Percentiles rank a stretch among this genome's conserved stretches.
These are phyloP conservation scores for Viola odorata DNA, from an alignment of 345 rosid genomes.

Conservation along the genomic window DNA sequence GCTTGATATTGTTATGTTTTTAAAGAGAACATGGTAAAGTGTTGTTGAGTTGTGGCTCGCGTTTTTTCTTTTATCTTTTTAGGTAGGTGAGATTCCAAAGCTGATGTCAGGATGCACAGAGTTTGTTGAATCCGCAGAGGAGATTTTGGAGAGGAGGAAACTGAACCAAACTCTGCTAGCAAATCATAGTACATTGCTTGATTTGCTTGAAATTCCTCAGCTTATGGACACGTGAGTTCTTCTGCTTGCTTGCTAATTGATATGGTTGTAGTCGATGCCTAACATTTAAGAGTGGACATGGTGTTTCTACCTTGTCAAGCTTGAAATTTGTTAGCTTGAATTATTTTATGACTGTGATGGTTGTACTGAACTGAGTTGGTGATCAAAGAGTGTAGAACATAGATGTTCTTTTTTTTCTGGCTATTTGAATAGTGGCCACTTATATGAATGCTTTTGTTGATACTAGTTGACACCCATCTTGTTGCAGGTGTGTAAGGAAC, in stretches of 20 bases:
- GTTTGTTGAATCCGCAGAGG: constrained; percentile 76
- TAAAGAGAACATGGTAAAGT: background rate
- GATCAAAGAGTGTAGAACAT: background rate
- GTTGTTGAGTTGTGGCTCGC: background rate
- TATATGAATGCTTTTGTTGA: background rate
- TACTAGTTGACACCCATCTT: constrained; percentile 14
- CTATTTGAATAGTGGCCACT: background rate
- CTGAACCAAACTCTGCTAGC: constrained; percentile 83
- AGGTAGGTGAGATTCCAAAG: constrained; percentile 71
- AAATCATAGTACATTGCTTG: constrained; percentile 88
- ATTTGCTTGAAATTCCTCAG: constrained; percentile 99
- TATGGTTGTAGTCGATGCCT: background rate
- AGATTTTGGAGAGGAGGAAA: constrained; percentile 88
- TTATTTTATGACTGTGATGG: background rate
- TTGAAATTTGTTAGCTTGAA: background rate
- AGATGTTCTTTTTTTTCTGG: no score
- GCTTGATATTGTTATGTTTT: no score
- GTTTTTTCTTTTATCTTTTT: background rate
- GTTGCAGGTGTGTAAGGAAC: constrained; percentile 82
- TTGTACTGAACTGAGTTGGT: background rate
- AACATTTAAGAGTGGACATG: background rate
- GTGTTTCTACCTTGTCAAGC: background rate
- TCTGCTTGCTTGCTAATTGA: no score
- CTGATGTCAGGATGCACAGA: constrained; percentile 89
- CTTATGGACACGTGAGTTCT: constrained; percentile 86